Evolutionary conservation across 1,284 basidiomycete species (phyloP), one percentile per base, ranked within the genome.

Genomic region (Puccinia polysora): DNA sequence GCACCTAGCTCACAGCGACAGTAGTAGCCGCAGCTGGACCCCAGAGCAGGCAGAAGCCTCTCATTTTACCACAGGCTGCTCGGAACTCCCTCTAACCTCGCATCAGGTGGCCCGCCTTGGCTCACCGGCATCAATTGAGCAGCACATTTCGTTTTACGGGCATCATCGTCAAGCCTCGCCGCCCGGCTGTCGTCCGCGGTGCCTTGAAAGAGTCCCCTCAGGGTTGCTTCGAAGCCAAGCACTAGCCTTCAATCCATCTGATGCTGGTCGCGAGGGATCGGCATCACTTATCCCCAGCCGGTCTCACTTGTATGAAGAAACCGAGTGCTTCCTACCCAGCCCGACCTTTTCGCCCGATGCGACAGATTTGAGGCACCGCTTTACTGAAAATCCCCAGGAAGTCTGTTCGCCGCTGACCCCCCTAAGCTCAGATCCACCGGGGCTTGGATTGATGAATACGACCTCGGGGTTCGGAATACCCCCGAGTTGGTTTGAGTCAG

Each of bases 1-100:
- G 23, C 43, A 64, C 36, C 62, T 45, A 34, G 25, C 34, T 34
- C 47, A 40, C 23, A 64, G 62, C 36, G 10, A 52, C 25, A 64
- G 62, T 38, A 64, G 62, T 25, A 64, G 62, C 49, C 43, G 62
- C 47, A 64, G 62, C 34, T 64, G 62, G 62, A 64, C 62, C n/a
- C 62, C 62, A 25, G 62, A 64, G 23, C 43, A 64, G 45, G n/a
- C 28, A 20, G 62, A 64, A 12, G 20, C 15, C 43, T 30, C 47
- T 7, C 47, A 64, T 23, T 30, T 30, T 23, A 10, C 47, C 47
- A 34, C 28, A 50, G 49, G 62, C 25, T 45, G 23, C 8, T 49
- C 62, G 50, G 62, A 64, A 20, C 47, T 38, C 43, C 8, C 7
- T 2, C 47, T 32, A 20, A 36, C 30, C 12, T 38, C 28, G 18